Conservation (phyloP, 2,329 filamentous ascomycete species). For the Arthrinium puccinioides region DNA sequence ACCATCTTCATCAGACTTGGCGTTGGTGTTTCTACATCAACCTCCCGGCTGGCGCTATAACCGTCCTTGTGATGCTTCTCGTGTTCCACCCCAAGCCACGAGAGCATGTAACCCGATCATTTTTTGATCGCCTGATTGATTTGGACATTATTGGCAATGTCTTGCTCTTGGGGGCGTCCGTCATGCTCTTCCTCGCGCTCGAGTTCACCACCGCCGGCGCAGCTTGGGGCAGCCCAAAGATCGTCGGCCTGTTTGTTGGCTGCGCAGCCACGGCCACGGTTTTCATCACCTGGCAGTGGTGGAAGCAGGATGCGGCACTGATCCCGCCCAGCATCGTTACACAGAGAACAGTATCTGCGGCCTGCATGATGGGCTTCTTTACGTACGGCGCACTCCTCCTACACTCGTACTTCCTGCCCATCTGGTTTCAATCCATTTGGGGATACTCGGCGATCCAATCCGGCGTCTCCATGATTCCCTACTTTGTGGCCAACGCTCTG, state of each 20-base stretch:
- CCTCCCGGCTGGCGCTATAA: slow-evolving; percentile 28
- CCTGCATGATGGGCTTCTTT: slow-evolving; percentile 31
- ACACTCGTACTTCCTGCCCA: slow-evolving; percentile 37
- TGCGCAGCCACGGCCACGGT: slow-evolving; percentile 13
- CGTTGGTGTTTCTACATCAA: slow-evolving; percentile 37
- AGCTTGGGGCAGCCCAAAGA: slow-evolving; percentile 32
- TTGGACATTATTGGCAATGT: slow-evolving; percentile 31
- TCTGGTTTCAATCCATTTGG: slow-evolving; percentile 28
- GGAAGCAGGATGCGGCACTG: slow-evolving; percentile 30
- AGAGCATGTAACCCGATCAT: slow-evolving; percentile 7
- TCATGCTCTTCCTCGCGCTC: slow-evolving; percentile 40
- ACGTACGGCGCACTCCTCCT: slow-evolving; percentile 34
- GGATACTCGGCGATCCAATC: slow-evolving; percentile 18
- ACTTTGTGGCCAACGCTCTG: slow-evolving; percentile 15
- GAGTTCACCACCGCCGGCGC: slow-evolving; percentile 37
- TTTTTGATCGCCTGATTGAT: slow-evolving; percentile 18
- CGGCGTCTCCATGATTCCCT: slow-evolving; percentile 16
- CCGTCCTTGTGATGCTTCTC: slow-evolving; percentile 20
- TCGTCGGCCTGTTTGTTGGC: slow-evolving; percentile 30
- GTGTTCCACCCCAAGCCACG: slow-evolving; percentile 18
- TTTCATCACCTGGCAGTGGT: slow-evolving; percentile 28
- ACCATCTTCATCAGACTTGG: slow-evolving; percentile 21
- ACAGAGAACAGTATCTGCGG: slow-evolving; percentile 32
- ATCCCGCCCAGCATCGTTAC: slow-evolving; percentile 35
- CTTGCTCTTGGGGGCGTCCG: slow-evolving; percentile 34